Evolutionary conservation across 2,329 filamentous ascomycete species (phyloP), one percentile per base, ranked within the genome.

Genomic region (Alternaria brassicae): DNA sequence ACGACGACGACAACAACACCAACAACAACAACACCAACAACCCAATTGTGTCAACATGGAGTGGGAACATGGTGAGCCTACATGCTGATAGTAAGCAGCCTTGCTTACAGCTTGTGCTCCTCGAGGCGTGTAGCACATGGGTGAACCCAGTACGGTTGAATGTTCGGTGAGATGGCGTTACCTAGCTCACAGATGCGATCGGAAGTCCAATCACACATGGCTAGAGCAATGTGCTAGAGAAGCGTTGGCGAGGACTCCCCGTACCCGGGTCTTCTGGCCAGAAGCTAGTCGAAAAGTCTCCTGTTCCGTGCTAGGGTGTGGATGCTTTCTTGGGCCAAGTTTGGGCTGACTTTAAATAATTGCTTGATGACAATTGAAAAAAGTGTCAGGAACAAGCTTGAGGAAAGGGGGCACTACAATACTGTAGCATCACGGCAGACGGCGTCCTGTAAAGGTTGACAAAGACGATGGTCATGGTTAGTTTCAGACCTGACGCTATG

Each of bases 251-350:
- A 53, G 30, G 48, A 37, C 37, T 49, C 30, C 39, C 25, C 21
- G 32, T 56, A 40, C 44, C 39, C 30, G 30, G 19, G 37, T 40
- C 37, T 47, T 56, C 19, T 30, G 25, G 37, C 30, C 17, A 23
- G 19, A 34, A 23, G 30, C 44, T 48, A 34, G 44, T 23, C 32
- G 44, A 36, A 48, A 48, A 48, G 44, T 13, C 44, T 36, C 44
- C 19, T 36, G 44, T 34, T 34, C 44, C 28, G 44, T 36, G 19
- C 32, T 48, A 48, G 63, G 66, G 32, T 65, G 50, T 13, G 56
- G 25, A 57, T 67, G 45, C 62, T 62, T 9, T 7, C 56, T 67
- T n/a, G 12, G 56, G 62, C 34, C 44, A 65, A 67, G 66, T 36
- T 23, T 32, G 56, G 52, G 51, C 58, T 56, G 51, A 50, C 36